Percentiles rank a stretch among this genome's conserved stretches.
Conservation (phyloP, 1,284 basidiomycete genomes). For the Hymenochaete sp. region DNA sequence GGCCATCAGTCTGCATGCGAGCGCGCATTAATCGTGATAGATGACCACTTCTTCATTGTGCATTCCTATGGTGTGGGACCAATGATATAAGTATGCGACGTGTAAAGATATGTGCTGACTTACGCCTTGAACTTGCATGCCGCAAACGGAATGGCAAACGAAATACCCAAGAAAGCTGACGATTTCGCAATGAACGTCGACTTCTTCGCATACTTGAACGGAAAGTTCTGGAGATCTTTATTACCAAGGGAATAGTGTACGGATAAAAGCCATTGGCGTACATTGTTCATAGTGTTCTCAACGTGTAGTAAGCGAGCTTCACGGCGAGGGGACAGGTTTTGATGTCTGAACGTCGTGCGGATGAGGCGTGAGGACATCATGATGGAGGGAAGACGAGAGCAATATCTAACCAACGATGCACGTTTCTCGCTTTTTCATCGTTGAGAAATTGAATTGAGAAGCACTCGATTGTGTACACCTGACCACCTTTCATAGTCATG, state of each 20-base stretch:
- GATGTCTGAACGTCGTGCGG: no score
- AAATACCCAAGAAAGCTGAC: slow-evolving; percentile 7
- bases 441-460: no score
- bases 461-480: no score
- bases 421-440: no score
- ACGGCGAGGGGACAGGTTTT: no score
- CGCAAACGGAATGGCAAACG: slow-evolving; percentile 9
- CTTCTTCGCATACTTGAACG: slow-evolving; percentile 13
- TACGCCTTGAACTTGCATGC: slow-evolving; percentile 7
- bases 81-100: not conserved
- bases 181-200: slow-evolving; percentile 7
- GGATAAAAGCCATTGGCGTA: not conserved
- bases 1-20: no score
- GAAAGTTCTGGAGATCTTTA: slow-evolving; percentile 12
- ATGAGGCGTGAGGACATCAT: no score
- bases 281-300: slow-evolving; percentile 14
- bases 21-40: no score
- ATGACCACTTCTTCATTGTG: no score
- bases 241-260: not conserved
- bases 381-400: no score
- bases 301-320: slow-evolving; percentile 9
- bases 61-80: not conserved
- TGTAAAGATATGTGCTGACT: not conserved
- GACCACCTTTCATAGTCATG: no score
- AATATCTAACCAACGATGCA: no score